phyloP scores from a whole-genome alignment of 192 early-diverging fungal species.

The Glomus cerebriforme region DNA sequence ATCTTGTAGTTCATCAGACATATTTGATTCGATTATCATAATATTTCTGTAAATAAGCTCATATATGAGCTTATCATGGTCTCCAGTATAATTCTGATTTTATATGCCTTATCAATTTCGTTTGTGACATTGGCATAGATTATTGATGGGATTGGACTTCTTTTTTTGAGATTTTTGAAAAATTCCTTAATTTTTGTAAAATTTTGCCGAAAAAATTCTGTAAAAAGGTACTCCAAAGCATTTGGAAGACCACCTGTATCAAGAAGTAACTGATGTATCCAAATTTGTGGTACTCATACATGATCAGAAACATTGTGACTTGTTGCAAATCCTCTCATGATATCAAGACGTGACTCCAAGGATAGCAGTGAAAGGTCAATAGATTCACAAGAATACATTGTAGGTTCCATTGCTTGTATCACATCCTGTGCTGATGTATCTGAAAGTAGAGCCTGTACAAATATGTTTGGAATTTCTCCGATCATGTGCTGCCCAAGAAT shows the following conservation, averaged over 20 bases:
- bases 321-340: slow-evolving; percentile 10
- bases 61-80: too few species aligned
- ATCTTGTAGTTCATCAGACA: too few species aligned
- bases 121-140: too few species aligned
- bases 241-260: slow-evolving; percentile 19
- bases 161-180: too few species aligned
- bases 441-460: slow-evolving; percentile 1
- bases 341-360: not conserved
- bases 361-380: not conserved
- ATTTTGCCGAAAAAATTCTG: not conserved
- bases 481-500: not conserved
- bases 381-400: slow-evolving; percentile 10
- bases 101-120: too few species aligned
- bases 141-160: too few species aligned
- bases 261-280: not conserved
- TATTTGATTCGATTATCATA: too few species aligned
- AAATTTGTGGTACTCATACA: not conserved
- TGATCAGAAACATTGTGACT: not conserved
- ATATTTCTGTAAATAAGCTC: too few species aligned
- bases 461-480: not conserved
- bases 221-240: not conserved
- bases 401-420: slow-evolving; percentile 1
- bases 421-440: not conserved
- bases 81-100: too few species aligned
- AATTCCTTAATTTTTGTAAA: not conserved